Conservation (phyloP, 805 yeast species). For the Pichia paraexigua region DNA sequence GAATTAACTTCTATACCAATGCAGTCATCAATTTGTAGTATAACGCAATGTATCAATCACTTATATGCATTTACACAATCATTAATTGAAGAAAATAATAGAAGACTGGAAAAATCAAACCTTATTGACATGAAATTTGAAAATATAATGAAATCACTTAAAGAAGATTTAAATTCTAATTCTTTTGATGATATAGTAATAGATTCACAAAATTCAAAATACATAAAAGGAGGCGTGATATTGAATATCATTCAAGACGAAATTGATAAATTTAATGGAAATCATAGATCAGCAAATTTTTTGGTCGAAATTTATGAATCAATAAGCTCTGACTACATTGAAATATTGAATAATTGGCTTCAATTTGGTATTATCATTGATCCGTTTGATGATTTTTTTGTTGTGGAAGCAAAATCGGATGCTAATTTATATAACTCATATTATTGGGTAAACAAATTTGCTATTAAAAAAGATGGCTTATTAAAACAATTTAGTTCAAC, state of each 20-base stretch:
- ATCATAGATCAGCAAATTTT: conserved; percentile 45
- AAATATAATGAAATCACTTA: conserved; percentile 29
- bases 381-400: conserved; percentile 73
- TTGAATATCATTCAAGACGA: conserved; percentile 53
- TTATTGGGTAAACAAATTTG: conserved; percentile 69
- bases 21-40: conserved; percentile 11
- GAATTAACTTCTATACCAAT: conserved; percentile 25
- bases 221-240: conserved; percentile 74
- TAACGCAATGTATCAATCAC: conserved; percentile 37
- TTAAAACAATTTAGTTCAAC: conserved; percentile 52
- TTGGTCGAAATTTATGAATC: conserved; percentile 44
- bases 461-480: conserved; percentile 66
- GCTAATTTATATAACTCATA: conserved; percentile 34
- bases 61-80: conserved; percentile 45
- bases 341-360: conserved; percentile 75
- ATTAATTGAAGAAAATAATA: conserved; percentile 42
- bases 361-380: conserved; percentile 66
- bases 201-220: conserved; percentile 43
- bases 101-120: conserved; percentile 28
- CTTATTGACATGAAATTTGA: conserved; percentile 23
- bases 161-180: conserved; percentile 25
- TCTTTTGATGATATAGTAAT: conserved; percentile 41
- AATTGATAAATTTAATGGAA: conserved; percentile 57
- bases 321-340: conserved; percentile 55
- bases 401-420: conserved; percentile 32